Conservation (phyloP, 2,329 filamentous ascomycete genomes). For the Drechslerella dactyloides region DNA sequence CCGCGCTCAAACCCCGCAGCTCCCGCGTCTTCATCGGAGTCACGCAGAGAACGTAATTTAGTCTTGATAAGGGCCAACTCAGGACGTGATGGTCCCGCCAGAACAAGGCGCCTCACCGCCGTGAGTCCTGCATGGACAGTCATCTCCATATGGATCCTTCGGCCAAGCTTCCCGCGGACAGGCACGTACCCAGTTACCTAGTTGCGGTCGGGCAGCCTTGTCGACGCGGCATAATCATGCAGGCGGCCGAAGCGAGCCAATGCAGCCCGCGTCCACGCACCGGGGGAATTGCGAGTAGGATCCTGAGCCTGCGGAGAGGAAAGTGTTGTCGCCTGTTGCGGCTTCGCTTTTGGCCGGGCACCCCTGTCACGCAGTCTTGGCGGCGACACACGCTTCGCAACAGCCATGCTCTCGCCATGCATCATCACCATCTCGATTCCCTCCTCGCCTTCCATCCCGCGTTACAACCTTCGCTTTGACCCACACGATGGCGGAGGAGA, state of each 20-base stretch:
- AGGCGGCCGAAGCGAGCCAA: background rate
- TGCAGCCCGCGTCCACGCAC: too few species aligned
- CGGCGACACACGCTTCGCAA: background rate
- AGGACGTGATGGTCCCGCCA: background rate
- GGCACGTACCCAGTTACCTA: background rate
- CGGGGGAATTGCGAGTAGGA: too few species aligned
- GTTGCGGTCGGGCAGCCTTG: conserved; percentile 29
- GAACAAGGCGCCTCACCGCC: too few species aligned
- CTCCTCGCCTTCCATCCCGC: background rate
- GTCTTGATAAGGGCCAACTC: background rate
- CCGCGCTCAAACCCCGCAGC: too few species aligned
- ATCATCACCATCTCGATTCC: background rate
- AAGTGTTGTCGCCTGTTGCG: background rate
- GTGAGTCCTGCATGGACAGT: background rate
- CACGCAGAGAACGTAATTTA: too few species aligned
- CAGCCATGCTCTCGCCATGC: background rate
- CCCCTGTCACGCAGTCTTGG: background rate
- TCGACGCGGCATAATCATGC: conserved; percentile 12
- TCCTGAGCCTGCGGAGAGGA: conserved; percentile 20
- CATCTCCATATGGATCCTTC: conserved; percentile 2
- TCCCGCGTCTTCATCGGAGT: too few species aligned
- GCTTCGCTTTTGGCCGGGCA: conserved; percentile 15
- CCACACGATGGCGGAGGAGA: conserved; percentile 17
- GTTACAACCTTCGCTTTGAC: background rate
- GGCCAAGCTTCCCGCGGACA: background rate